phyloP scores from a whole-genome alignment of 2,329 filamentous ascomycete genomes.

The Aspergillus amoenus region DNA sequence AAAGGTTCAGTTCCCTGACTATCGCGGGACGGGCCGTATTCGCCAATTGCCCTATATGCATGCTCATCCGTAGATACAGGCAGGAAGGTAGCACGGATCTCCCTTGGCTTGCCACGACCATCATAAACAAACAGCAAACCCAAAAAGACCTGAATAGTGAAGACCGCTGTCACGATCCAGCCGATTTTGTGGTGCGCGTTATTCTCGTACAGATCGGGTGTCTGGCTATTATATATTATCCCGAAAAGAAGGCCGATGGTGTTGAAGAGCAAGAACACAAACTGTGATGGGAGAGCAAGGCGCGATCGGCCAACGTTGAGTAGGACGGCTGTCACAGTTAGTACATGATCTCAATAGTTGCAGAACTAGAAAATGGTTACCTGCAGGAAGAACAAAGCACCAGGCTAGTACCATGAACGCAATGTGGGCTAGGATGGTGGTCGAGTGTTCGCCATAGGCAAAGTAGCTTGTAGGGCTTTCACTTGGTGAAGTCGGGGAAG shows the following conservation, averaged over 20 bases:
- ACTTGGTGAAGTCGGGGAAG: not conserved
- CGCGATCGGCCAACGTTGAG: conserved; percentile 78
- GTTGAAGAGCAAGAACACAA: conserved; percentile 20
- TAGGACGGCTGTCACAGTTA: conserved; percentile 65
- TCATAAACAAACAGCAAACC: conserved; percentile 64
- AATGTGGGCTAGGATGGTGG: conserved; percentile 67
- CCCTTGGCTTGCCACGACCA: conserved; percentile 54
- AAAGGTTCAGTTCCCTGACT: conserved; percentile 75
- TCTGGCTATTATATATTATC: conserved; percentile 23
- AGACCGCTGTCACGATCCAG: conserved; percentile 76
- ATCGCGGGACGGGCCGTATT: conserved; percentile 65
- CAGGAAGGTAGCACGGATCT: conserved; percentile 52
- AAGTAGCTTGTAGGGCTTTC: conserved; percentile 44
- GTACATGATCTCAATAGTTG: not conserved
- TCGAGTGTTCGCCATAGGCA: conserved; percentile 39
- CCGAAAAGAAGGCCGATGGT: conserved; percentile 21
- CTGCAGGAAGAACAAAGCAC: conserved; percentile 70
- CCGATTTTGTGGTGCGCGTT: conserved; percentile 25
- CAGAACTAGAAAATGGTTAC: conserved; percentile 39
- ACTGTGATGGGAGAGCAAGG: conserved; percentile 61
- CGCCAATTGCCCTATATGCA: conserved; percentile 17
- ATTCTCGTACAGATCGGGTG: conserved; percentile 22
- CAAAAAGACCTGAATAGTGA: conserved; percentile 68
- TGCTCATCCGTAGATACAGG: conserved; percentile 57
- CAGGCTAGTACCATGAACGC: conserved; percentile 68